Conservation (phyloP, 352 stramenopile species). For the Phytophthora pseudosyringae region DNA sequence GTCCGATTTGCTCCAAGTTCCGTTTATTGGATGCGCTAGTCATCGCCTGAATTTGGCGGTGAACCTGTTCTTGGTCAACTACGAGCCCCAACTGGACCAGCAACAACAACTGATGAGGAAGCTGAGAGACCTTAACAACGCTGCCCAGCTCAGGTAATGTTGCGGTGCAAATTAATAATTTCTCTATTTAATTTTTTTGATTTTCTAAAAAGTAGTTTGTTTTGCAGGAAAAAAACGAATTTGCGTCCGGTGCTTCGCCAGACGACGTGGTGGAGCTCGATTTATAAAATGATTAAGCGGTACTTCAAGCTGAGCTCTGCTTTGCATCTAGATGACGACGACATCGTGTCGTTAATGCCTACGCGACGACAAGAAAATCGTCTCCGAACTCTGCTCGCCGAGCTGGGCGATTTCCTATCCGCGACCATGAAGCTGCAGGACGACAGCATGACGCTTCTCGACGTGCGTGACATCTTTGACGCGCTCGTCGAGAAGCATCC, state of each 20-base stretch:
- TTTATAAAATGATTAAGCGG: too few relatives aligned
- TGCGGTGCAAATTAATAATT: too few relatives aligned
- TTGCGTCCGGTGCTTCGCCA: too few relatives aligned
- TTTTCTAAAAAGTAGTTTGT: constrained; percentile 4
- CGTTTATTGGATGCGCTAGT: constrained; percentile 6
- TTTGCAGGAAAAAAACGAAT: too few relatives aligned
- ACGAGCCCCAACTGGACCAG: constrained; percentile 9
- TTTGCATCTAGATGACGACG: neutral
- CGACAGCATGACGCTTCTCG: constrained; percentile 2
- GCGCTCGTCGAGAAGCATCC: constrained; percentile 1
- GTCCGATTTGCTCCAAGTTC: constrained; percentile 1
- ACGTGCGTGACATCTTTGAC: constrained; percentile 13
- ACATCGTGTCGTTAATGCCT: too few relatives aligned
- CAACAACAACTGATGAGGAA: constrained; percentile 8
- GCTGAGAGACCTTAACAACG: constrained; percentile 4
- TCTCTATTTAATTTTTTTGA: neutral
- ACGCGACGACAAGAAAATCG: too few relatives aligned
- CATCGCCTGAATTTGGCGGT: constrained; percentile 12
- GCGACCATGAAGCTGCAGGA: constrained; percentile 8
- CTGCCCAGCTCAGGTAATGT: neutral
- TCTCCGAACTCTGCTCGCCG: neutral
- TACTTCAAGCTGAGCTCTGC: too few relatives aligned
- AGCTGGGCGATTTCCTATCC: neutral
- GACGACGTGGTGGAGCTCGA: too few relatives aligned
- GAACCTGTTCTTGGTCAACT: constrained; percentile 1